Evolutionary conservation across 495 filamentous ascomycete species (phyloP).

Genomic region (Penicillium dipodomyicola): DNA sequence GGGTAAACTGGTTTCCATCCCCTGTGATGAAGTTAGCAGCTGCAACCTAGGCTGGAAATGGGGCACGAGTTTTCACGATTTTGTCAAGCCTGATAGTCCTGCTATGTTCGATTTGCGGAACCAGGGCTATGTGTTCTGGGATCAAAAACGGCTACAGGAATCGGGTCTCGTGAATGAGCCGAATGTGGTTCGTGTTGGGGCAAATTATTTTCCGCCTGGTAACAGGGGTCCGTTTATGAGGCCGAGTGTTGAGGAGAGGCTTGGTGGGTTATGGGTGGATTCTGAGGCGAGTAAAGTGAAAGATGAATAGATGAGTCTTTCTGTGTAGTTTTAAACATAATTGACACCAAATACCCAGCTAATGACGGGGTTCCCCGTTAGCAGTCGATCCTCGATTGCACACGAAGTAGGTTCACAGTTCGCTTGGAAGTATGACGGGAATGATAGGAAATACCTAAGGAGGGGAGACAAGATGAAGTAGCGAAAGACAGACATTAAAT

Average conservation of each 20-base stretch:
- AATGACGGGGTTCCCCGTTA: no score
- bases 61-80: slow-evolving; percentile 2
- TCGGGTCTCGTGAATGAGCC: slow-evolving; percentile 6
- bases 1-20: slow-evolving; percentile 1
- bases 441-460: no score
- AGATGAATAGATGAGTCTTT: neutral
- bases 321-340: no score
- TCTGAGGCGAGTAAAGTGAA: neutral
- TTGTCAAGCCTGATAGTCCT: slow-evolving; percentile 1
- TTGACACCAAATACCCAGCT: no score
- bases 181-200: neutral
- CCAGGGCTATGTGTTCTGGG: slow-evolving; percentile 9
- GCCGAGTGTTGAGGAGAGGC: slow-evolving; percentile 2
- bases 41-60: slow-evolving; percentile 4
- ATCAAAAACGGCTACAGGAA: neutral
- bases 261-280: neutral
- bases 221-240: neutral
- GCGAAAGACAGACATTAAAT: no score
- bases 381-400: no score
- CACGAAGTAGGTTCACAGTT: no score
- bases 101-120: slow-evolving; percentile 1
- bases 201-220: neutral
- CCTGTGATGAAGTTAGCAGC: neutral
- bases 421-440: no score
- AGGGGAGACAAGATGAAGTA: no score